Conservation (phyloP, 2,329 filamentous ascomycete genomes). For the Aureobasidium sp. region DNA sequence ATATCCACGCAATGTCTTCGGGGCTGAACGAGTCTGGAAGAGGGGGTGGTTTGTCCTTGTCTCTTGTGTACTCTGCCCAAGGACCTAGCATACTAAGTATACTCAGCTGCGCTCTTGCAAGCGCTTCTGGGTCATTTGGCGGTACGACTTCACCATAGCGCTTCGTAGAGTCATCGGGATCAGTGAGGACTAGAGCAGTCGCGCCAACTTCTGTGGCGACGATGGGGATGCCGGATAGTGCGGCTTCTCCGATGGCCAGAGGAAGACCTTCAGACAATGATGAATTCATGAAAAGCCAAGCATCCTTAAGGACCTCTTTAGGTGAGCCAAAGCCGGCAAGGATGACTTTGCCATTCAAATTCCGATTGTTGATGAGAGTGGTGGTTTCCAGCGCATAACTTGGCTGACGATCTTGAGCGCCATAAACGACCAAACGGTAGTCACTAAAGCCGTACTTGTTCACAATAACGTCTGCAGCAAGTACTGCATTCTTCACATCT, state of each 20-base stretch:
- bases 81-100: constrained; percentile 55
- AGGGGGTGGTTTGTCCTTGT: constrained; percentile 35
- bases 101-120: constrained; percentile 56
- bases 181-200: constrained; percentile 48
- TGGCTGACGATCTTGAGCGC: constrained; percentile 56
- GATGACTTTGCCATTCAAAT: constrained; percentile 43
- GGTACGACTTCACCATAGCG: constrained; percentile 57
- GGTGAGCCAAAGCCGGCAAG: constrained; percentile 53
- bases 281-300: constrained; percentile 47
- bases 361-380: constrained; percentile 51
- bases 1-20: constrained; percentile 48
- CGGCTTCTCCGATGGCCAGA: constrained; percentile 53
- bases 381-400: constrained; percentile 54
- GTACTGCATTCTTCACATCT: constrained; percentile 58
- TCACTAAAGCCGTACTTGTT: constrained; percentile 61
- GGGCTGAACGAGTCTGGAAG: constrained; percentile 44
- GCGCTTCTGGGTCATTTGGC: constrained; percentile 54
- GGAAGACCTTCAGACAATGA: constrained; percentile 51
- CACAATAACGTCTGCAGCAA: constrained; percentile 58
- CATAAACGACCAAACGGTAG: constrained; percentile 57
- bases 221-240: constrained; percentile 49
- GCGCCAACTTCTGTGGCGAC: constrained; percentile 52
- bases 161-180: constrained; percentile 38
- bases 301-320: constrained; percentile 36
- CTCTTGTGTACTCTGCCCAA: constrained; percentile 53